Evolutionary conservation across 805 yeast genomes (phyloP), one percentile per base, ranked within the genome.

Genomic region (Kodamaea kakaduensis): DNA sequence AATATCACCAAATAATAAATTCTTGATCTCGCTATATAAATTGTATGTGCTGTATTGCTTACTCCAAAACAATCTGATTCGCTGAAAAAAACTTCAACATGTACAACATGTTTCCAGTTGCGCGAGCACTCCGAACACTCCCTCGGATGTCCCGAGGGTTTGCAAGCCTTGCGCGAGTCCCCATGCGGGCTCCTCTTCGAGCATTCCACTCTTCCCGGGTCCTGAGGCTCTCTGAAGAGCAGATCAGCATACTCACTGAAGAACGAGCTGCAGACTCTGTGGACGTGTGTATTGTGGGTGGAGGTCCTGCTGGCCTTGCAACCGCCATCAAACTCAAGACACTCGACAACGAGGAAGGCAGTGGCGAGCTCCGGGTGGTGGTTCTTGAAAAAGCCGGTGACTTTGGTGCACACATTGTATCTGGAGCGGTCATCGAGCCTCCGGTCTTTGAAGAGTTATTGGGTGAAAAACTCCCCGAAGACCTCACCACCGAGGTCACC

Each of bases 281-380:
- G 17, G 98, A 93, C 58, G 95, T 93, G 15, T 84, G 95, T 51
- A 87, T 93, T 34, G 95, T 93, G 2, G 98, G 98, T 27, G 97
- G 95, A 22, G 98, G 98, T 0, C 97, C 97, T 5, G 94, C 97
- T 1, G 98, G 98, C 3, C 66, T 93, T 33, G 89, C 96, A 1
- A 82, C 98, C 2, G 97, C 97, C 9, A 93, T 93, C 43, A 73
- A 75, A 46, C 67, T 87, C 39, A 93, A 93, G 58, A 96, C 89
- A 56, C 62, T 90, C 22, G 96, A 89, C 52, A 64, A 71, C 36
- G 81, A 75, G 43, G 61, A 69, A 18, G 83, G 81, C 1, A 64
- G 64, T 16, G 83, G 85, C 14, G 83, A 78, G 32, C 61, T 87
- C 32, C 70, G 98, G 41, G 95, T 93, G 22, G 83, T 93, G 7